Percentiles rank a stretch among this genome's conserved stretches.
Conservation (phyloP, 2,329 filamentous ascomycete genomes). For the Cercospora sojina region DNA sequence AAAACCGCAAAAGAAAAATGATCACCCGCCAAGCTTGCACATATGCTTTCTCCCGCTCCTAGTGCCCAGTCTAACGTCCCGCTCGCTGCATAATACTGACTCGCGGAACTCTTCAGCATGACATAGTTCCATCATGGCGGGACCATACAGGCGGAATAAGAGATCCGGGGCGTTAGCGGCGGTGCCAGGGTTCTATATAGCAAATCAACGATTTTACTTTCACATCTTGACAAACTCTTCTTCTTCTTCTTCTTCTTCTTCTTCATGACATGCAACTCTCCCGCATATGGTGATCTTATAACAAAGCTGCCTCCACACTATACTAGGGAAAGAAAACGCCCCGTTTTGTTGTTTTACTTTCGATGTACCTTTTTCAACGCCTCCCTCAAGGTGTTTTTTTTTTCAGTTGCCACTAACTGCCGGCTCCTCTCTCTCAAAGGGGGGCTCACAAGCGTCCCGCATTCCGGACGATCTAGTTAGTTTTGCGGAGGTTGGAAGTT, state of each 20-base stretch:
- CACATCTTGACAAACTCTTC: too few relatives aligned
- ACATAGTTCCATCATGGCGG: neutral
- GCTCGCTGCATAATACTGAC: neutral
- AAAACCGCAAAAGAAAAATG: neutral
- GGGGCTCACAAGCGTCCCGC: neutral
- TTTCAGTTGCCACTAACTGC: neutral
- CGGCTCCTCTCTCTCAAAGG: neutral
- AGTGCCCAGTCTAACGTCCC: neutral
- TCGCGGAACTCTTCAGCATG: neutral
- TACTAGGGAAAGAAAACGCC: too few relatives aligned
- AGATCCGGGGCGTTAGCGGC: neutral
- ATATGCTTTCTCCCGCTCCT: neutral
- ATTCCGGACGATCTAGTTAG: neutral
- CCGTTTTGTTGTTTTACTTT: neutral
- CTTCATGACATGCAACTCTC: too few relatives aligned
- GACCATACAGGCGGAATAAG: neutral
- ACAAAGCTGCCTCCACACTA: too few relatives aligned
- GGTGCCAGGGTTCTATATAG: too few relatives aligned
- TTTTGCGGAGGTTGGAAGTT: neutral
- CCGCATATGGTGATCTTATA: too few relatives aligned
- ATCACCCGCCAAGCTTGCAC: neutral
- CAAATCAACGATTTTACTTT: too few relatives aligned
- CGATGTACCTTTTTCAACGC: neutral
- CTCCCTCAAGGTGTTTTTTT: neutral
- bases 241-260: too few relatives aligned